Evolutionary conservation across 2,329 filamentous ascomycete genomes (phyloP), one percentile per base, ranked within the genome.

Genomic region (Pleomassaria siparia): DNA sequence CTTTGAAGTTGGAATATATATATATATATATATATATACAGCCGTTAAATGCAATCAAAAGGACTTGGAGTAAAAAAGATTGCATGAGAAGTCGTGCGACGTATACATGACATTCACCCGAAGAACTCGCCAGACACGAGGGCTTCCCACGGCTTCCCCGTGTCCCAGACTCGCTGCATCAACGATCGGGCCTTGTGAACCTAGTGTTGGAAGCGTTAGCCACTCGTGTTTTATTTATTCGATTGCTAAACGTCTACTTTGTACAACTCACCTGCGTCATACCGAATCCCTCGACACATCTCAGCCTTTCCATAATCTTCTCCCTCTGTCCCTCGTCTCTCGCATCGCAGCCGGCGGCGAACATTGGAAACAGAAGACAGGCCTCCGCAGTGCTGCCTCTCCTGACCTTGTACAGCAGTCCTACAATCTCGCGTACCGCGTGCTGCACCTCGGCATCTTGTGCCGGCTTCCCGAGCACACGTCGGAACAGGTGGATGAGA

Each of bases 321-420:
- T 73, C 72, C 41, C 84, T 76, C 56, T 86, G 80, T 2, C 69
- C 70, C 26, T 74, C 60, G 40, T 84, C 79, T 46, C 73, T 73
- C 1, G 84, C 83, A 66, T 94, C 87, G 55, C 88, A 91, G 0
- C 89, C 89, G 1, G 89, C 89, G 1, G 87, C 88, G 68, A 94
- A 94, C 72, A 94, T 84, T 0, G 89, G 89, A 55, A 94, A 91
- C 30, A 94, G 68, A 15, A 89, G 73, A 60, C 87, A 89, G 8
- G 83, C 84, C 68, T 92, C 89, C 0, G 88, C 87, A 13, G 83
- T 84, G 24, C 85, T 85, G 5, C 87, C 86, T 11, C 77, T 73
- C 11, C 82, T 74, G 40, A 94, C 82, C 29, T 79, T 80, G 18
- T 76, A 75, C 51, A 92, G 73, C 25, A 83, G 80, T 1, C 74